Conservation (phyloP, 768 basidiomycete genomes). For the Guyanaporus albipodus region DNA sequence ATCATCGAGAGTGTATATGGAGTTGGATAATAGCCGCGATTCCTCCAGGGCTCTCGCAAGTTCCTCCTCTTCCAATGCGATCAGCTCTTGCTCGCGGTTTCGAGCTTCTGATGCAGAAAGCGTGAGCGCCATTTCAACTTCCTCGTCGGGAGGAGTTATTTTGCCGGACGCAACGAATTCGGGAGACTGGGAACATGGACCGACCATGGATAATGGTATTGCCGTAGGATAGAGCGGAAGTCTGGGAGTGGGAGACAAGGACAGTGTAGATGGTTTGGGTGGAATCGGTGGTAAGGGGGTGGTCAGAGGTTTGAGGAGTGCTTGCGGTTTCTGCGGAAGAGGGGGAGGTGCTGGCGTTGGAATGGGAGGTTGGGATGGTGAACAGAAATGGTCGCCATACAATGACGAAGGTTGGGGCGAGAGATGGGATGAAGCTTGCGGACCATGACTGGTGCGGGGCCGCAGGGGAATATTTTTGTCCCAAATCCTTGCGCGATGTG, state of each 20-base stretch:
- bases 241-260: constrained; percentile 16
- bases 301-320: constrained; percentile 29
- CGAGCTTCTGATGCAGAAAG: constrained; percentile 40
- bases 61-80: constrained; percentile 56
- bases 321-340: constrained; percentile 29
- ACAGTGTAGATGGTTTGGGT: constrained; percentile 33
- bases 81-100: constrained; percentile 22
- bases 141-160: constrained; percentile 36
- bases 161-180: constrained; percentile 5
- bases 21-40: constrained; percentile 34
- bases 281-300: constrained; percentile 37
- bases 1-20: constrained; percentile 9
- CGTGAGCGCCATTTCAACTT: constrained; percentile 48
- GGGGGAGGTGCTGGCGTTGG: constrained; percentile 30
- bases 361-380: constrained; percentile 14
- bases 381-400: constrained; percentile 30
- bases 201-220: constrained; percentile 20
- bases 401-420: constrained; percentile 15
- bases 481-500: constrained; percentile 19
- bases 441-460: constrained; percentile 10
- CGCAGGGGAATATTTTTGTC: constrained; percentile 13
- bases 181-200: constrained; percentile 5
- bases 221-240: constrained; percentile 33
- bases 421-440: constrained; percentile 6
- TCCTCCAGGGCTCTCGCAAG: constrained; percentile 59